phyloP scores from a whole-genome alignment of 257 asterid species.

The Fraxinus quadrangulata region DNA sequence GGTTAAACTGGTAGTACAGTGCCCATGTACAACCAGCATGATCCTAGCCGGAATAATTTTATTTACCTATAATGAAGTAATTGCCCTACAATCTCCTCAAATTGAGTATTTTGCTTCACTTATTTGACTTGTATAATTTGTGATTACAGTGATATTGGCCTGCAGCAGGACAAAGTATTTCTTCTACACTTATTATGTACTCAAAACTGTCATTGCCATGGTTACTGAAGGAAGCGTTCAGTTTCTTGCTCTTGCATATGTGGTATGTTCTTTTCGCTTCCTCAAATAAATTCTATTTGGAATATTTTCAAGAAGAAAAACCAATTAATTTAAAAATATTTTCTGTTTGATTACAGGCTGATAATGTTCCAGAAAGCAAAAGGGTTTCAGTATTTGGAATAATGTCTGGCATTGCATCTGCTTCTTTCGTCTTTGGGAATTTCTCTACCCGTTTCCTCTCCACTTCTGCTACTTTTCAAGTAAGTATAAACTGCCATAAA shows the following conservation, averaged over 20 bases:
- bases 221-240: conserved; percentile 48
- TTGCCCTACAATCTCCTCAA: neutral
- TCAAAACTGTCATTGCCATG: conserved; percentile 44
- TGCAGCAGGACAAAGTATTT: conserved; percentile 37
- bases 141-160: conserved; percentile 43
- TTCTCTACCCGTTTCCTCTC: conserved; percentile 47
- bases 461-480: conserved; percentile 46
- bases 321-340: neutral
- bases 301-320: no score
- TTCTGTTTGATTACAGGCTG: conserved; percentile 36
- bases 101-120: neutral
- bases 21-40: no score
- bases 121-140: neutral
- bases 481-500: conserved; percentile 1
- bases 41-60: no score
- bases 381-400: conserved; percentile 46
- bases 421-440: conserved; percentile 54
- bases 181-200: conserved; percentile 42
- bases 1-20: no score
- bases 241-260: conserved; percentile 47
- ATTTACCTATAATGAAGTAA: no score
- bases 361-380: conserved; percentile 39
- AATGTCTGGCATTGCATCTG: conserved; percentile 43
- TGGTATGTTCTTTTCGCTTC: conserved; percentile 28
- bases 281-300: neutral